Evolutionary conservation across 306 rosid genomes (phyloP).

Genomic region (Ziziphus jujuba): DNA sequence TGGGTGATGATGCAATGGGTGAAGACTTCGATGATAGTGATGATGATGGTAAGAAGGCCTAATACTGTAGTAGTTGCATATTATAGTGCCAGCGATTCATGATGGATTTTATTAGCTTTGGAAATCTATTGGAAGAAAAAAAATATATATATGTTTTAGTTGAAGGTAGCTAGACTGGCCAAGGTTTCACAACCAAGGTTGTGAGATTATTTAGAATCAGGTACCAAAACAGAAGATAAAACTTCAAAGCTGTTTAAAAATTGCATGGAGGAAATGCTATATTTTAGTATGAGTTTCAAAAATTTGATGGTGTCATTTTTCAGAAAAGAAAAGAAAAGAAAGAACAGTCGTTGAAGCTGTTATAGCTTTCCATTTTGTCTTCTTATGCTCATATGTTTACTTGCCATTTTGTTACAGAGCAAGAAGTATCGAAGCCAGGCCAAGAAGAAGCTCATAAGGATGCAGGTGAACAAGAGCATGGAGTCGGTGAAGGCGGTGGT

Average conservation of each 20-base stretch:
- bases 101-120: too few species aligned
- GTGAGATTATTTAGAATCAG: too few species aligned
- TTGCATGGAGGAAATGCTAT: too few species aligned
- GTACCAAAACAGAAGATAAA: too few species aligned
- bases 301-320: too few species aligned
- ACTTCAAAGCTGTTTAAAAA: too few species aligned
- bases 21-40: slow-evolving; percentile 67
- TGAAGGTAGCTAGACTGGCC: too few species aligned
- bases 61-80: slow-evolving; percentile 12
- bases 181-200: too few species aligned
- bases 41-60: slow-evolving; percentile 56
- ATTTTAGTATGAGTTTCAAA: too few species aligned
- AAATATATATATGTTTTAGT: too few species aligned
- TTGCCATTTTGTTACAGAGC: slow-evolving; percentile 34
- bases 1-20: slow-evolving; percentile 48
- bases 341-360: neutral
- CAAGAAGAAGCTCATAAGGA: slow-evolving; percentile 21
- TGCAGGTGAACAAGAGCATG: slow-evolving; percentile 18
- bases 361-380: neutral
- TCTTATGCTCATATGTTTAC: neutral
- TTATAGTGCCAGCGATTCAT: neutral
- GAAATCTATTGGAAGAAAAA: too few species aligned
- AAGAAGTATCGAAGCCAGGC: slow-evolving; percentile 61
- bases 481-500: slow-evolving; percentile 25
- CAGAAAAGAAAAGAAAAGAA: too few species aligned